A percentile compares a stretch with the other conserved stretches of the same genome.
phyloP scores from a whole-genome alignment of 768 basidiomycete species.

The Termitomyces titanicus region DNA sequence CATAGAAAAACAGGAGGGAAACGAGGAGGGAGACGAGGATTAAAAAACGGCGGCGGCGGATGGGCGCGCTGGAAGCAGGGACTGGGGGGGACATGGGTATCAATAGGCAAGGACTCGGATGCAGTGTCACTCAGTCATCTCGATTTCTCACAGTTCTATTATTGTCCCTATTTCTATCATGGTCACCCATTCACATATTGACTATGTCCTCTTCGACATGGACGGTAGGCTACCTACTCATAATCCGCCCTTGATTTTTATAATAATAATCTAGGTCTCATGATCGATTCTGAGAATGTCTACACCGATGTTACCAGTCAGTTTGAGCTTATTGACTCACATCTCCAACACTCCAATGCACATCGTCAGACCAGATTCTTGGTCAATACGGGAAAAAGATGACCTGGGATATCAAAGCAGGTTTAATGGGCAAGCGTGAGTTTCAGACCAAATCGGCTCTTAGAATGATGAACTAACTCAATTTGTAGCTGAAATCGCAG shows the following conservation, averaged over 20 bases:
- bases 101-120: not conserved
- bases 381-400: conserved; percentile 68
- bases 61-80: conserved; percentile 14
- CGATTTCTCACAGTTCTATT: not conserved
- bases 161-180: not conserved
- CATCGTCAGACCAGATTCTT: conserved; percentile 61
- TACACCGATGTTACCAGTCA: conserved; percentile 79
- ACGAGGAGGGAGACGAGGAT: conserved; percentile 34
- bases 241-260: not conserved
- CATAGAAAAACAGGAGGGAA: conserved; percentile 36
- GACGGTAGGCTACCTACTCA: conserved; percentile 42
- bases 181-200: conserved; percentile 27
- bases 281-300: conserved; percentile 75
- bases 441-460: not conserved
- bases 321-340: conserved; percentile 17
- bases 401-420: conserved; percentile 90
- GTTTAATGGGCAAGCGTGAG: conserved; percentile 82
- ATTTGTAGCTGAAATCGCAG: conserved; percentile 56
- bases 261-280: conserved; percentile 43
- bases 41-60: conserved; percentile 47
- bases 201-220: conserved; percentile 74
- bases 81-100: conserved; percentile 16
- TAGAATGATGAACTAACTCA: not conserved
- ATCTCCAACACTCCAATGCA: not conserved
- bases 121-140: not conserved